Conservation (phyloP, 805 yeast genomes). For the Starmerella bombicola region DNA sequence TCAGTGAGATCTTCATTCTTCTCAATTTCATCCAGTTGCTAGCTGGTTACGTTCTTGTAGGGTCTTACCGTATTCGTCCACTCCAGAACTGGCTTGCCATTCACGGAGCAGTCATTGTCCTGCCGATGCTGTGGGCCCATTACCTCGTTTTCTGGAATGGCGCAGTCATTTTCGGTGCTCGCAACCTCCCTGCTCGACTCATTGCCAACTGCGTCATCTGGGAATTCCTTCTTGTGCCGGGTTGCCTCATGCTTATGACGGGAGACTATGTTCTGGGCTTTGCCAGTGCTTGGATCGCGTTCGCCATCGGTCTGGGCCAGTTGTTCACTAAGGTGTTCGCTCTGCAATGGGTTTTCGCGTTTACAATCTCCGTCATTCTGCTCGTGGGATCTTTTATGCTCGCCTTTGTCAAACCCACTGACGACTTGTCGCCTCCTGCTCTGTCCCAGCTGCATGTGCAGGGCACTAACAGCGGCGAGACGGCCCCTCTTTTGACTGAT, state of each 20-base stretch:
- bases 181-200: conserved; percentile 46
- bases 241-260: conserved; percentile 41
- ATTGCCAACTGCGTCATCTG: conserved; percentile 64
- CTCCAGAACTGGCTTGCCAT: conserved; percentile 42
- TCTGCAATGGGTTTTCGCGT: conserved; percentile 77
- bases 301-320: conserved; percentile 63
- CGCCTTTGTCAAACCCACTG: conserved; percentile 20
- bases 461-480: conserved; percentile 7
- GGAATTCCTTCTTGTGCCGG: conserved; percentile 61
- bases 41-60: conserved; percentile 44
- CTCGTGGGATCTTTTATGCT: conserved; percentile 40
- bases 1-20: conserved; percentile 46
- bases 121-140: conserved; percentile 65
- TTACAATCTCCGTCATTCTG: conserved; percentile 47
- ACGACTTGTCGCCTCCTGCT: conserved; percentile 7
- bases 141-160: conserved; percentile 78
- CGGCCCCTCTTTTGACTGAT: conserved; percentile 20
- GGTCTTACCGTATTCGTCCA: conserved; percentile 46
- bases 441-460: conserved; percentile 8
- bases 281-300: conserved; percentile 42
- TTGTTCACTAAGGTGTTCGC: conserved; percentile 56
- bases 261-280: conserved; percentile 65
- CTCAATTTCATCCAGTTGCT: conserved; percentile 49
- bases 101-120: conserved; percentile 53
- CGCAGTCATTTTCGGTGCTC: conserved; percentile 57